Conservation (phyloP, 495 filamentous ascomycete species). For the Podospora australis region DNA sequence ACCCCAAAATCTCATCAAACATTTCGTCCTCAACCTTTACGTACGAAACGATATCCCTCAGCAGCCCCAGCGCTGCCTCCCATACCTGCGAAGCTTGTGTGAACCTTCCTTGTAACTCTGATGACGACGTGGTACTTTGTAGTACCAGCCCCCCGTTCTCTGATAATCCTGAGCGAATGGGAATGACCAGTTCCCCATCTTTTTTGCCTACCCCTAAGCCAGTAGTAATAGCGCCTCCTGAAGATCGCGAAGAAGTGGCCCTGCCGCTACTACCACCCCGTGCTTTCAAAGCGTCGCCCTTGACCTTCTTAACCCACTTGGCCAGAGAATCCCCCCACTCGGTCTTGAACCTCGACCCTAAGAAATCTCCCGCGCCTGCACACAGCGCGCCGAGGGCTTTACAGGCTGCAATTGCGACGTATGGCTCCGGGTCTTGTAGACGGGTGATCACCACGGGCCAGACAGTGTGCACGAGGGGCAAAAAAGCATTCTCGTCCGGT, state of each 20-base stretch:
- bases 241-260: neutral
- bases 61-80: constrained; percentile 49
- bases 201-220: no score
- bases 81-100: constrained; percentile 50
- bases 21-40: constrained; percentile 55
- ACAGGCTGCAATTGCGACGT: constrained; percentile 63
- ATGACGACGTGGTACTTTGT: constrained; percentile 45
- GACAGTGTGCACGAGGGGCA: constrained; percentile 81
- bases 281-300: constrained; percentile 25
- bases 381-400: constrained; percentile 58
- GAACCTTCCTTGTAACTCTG: constrained; percentile 46
- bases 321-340: constrained; percentile 57
- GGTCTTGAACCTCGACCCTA: constrained; percentile 59
- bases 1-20: constrained; percentile 60
- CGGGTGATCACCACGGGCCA: constrained; percentile 74
- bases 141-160: constrained; percentile 23
- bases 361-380: constrained; percentile 69
- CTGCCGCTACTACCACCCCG: constrained; percentile 27
- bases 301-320: constrained; percentile 31
- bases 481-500: constrained; percentile 68
- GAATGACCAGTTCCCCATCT: no score
- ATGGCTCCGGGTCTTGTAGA: constrained; percentile 68
- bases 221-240: no score
- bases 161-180: constrained; percentile 7
- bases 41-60: constrained; percentile 47